phyloP scores from a whole-genome alignment of 78 protist genomes.

The Protostelium mycophagum region DNA sequence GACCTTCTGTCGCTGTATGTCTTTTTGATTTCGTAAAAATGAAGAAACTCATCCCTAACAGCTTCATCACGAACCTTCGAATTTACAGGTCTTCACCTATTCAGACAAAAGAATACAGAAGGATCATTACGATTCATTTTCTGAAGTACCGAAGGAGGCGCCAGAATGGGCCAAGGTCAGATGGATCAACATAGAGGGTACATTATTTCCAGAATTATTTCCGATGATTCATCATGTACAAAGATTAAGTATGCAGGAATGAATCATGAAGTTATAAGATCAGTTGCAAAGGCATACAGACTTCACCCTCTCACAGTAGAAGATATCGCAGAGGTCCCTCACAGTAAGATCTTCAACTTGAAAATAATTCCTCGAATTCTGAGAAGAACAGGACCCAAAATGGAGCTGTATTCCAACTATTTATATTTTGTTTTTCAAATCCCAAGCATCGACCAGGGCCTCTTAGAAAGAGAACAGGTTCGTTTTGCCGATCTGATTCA shows the following conservation, averaged over 20 bases:
- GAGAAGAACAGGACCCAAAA: no score
- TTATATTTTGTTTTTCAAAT: not conserved
- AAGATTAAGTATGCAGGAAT: not conserved
- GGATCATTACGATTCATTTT: not conserved
- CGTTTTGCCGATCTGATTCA: not conserved
- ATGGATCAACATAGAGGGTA: not conserved
- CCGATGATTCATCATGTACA: not conserved
- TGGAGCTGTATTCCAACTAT: not conserved
- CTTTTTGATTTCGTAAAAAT: not conserved
- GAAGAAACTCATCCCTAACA: no score
- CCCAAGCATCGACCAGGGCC: not conserved
- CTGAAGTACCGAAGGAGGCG: not conserved
- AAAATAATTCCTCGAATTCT: no score
- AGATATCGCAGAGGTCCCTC: not conserved
- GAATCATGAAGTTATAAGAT: not conserved
- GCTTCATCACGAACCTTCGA: no score
- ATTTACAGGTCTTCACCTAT: no score
- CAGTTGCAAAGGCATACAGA: not conserved
- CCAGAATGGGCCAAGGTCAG: not conserved
- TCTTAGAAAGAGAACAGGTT: not conserved
- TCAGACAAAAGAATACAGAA: not conserved
- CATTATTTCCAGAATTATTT: not conserved
- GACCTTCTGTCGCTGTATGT: not conserved
- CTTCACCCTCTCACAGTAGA: not conserved
- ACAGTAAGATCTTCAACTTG: no score